phyloP scores from a whole-genome alignment of 208 protist species.

The Leishmania braziliensis region DNA sequence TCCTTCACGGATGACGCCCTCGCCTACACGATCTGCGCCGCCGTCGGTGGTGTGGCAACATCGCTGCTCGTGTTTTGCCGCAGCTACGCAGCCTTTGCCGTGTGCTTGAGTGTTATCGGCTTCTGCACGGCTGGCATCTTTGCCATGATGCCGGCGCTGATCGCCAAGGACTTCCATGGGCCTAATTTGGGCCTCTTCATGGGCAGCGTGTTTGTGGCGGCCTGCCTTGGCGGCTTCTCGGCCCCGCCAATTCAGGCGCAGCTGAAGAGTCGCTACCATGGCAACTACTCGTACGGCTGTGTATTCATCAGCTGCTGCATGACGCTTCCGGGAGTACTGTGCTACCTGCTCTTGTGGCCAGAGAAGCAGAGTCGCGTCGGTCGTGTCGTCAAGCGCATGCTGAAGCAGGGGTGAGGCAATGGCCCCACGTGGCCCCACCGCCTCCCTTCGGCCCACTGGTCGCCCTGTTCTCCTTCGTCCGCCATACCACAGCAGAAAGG shows the following conservation, averaged over 20 bases:
- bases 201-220: constrained; percentile 69
- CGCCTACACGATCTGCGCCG: constrained; percentile 58
- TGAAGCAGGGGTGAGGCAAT: neutral
- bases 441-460: neutral
- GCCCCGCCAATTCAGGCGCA: constrained; percentile 75
- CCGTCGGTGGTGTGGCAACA: constrained; percentile 44
- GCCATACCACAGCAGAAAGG: neutral
- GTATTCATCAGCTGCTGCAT: constrained; percentile 78
- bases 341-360: constrained; percentile 63
- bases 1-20: constrained; percentile 59
- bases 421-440: neutral
- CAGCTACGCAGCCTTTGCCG: constrained; percentile 67
- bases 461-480: neutral
- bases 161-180: constrained; percentile 66
- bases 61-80: constrained; percentile 65
- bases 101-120: constrained; percentile 57
- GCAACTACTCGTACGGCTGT: constrained; percentile 80
- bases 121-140: constrained; percentile 88
- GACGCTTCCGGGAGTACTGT: constrained; percentile 56
- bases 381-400: constrained; percentile 6
- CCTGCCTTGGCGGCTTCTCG: constrained; percentile 74
- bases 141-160: constrained; percentile 79
- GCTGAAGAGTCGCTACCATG: constrained; percentile 59
- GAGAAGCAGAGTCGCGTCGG: constrained; percentile 50
- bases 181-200: constrained; percentile 86